Percentiles rank a stretch among this genome's conserved stretches.
Evolutionary conservation across 2,329 filamentous ascomycete genomes (phyloP).

Genomic region (Podosphaera aphanis): DNA sequence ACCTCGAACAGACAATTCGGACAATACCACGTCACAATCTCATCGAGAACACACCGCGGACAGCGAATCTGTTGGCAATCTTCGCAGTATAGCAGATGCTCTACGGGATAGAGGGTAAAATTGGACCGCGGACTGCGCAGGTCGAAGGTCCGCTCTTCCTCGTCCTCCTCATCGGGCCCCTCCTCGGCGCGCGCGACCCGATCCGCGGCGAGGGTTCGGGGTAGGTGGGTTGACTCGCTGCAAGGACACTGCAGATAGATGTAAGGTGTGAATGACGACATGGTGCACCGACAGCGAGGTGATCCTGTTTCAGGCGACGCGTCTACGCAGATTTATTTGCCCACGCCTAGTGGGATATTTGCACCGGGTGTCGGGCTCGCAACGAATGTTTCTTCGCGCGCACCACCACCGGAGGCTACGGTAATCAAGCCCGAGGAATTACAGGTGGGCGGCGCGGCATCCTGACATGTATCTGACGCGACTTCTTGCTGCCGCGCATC

Average conservation of each 20-base stretch:
- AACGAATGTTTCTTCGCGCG: too few species aligned
- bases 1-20: conserved; percentile 92
- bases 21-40: conserved; percentile 88
- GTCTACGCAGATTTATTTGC: too few species aligned
- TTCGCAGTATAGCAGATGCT: conserved; percentile 87
- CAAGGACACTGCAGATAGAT: conserved; percentile 46
- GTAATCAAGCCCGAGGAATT: too few species aligned
- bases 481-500: too few species aligned
- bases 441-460: too few species aligned
- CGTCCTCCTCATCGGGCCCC: conserved; percentile 31
- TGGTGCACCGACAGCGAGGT: too few species aligned
- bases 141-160: conserved; percentile 64
- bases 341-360: too few species aligned
- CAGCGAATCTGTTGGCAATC: conserved; percentile 94
- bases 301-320: too few species aligned
- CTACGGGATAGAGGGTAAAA: conserved; percentile 79
- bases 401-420: too few species aligned
- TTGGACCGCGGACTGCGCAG: conserved; percentile 65
- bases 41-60: conserved; percentile 72
- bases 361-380: too few species aligned
- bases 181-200: conserved; percentile 14
- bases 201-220: conserved; percentile 16
- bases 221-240: conserved; percentile 22
- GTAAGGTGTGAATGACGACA: conserved; percentile 33
- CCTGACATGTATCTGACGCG: too few species aligned